Evolutionary conservation across 805 yeast genomes (phyloP).

Genomic region (Myxozyma geophila): DNA sequence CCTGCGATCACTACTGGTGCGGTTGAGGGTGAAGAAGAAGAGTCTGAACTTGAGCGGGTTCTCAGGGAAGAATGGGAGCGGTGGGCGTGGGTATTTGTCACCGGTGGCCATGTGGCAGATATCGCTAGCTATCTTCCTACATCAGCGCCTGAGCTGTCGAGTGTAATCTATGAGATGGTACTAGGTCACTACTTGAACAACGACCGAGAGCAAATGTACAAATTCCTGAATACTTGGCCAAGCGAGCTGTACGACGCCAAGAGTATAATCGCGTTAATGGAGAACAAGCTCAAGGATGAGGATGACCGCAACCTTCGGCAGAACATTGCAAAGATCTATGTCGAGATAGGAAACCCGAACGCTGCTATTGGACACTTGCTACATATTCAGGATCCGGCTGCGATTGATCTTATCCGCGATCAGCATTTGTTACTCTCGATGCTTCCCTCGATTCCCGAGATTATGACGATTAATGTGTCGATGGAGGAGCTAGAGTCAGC

Average conservation of each 20-base stretch:
- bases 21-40: constrained; percentile 34
- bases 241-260: constrained; percentile 55
- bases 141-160: constrained; percentile 46
- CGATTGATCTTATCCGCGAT: constrained; percentile 61
- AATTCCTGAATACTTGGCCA: constrained; percentile 63
- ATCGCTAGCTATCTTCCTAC: constrained; percentile 65
- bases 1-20: background rate
- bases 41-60: constrained; percentile 36
- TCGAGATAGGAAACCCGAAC: constrained; percentile 60
- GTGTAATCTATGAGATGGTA: constrained; percentile 52
- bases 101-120: constrained; percentile 51
- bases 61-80: constrained; percentile 62
- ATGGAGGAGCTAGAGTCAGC: constrained; percentile 48
- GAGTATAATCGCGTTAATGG: constrained; percentile 53
- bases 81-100: constrained; percentile 61
- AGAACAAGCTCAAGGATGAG: constrained; percentile 49
- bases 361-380: constrained; percentile 70
- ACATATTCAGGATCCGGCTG: constrained; percentile 56
- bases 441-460: constrained; percentile 44
- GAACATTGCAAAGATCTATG: constrained; percentile 51
- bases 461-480: constrained; percentile 44
- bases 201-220: constrained; percentile 49
- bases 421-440: constrained; percentile 56
- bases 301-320: constrained; percentile 31
- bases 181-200: constrained; percentile 53